These are phyloP conservation scores for Elsinoe batatas DNA, from an alignment of 2,329 filamentous ascomycete genomes.

Conservation along the genomic window DNA sequence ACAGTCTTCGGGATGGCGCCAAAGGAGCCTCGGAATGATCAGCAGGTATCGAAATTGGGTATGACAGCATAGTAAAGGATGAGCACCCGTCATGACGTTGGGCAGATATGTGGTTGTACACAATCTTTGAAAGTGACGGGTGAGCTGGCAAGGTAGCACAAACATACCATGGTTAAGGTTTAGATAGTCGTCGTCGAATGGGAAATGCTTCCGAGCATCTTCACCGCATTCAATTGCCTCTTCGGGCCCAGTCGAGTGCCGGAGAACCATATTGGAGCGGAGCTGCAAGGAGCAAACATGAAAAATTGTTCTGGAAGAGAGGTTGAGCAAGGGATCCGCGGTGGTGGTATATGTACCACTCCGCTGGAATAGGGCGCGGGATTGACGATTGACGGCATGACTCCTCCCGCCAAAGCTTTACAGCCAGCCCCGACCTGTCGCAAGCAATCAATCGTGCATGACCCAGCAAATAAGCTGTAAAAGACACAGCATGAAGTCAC, in stretches of 20 bases:
- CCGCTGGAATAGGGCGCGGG: background rate
- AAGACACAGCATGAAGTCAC: background rate
- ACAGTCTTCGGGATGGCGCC: conserved; percentile 62
- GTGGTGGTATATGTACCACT: conserved; percentile 3
- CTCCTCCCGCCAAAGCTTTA: background rate
- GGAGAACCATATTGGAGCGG: conserved; percentile 2
- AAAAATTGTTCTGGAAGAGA: background rate
- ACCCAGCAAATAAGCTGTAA: background rate
- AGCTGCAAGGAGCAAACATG: background rate
- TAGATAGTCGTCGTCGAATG: conserved; percentile 55
- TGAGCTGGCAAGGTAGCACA: conserved; percentile 8
- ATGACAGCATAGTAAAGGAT: background rate
- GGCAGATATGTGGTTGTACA: background rate
- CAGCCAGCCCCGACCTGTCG: background rate
- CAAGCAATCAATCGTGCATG: conserved; percentile 6
- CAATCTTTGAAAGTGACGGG: background rate
- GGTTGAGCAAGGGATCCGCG: background rate
- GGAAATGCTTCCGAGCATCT: conserved; percentile 48
- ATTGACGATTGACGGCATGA: background rate
- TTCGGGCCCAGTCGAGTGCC: background rate
- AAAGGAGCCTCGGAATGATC: conserved; percentile 53
- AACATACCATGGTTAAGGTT: conserved; percentile 69
- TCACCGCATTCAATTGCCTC: conserved; percentile 24
- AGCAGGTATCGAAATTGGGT: background rate
- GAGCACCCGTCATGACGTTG: background rate